Percentiles rank a stretch among this genome's conserved stretches.
These are phyloP conservation scores for Pseudotsuga menziesii DNA, from an alignment of 75 land plant species.

Conservation along the genomic window DNA sequence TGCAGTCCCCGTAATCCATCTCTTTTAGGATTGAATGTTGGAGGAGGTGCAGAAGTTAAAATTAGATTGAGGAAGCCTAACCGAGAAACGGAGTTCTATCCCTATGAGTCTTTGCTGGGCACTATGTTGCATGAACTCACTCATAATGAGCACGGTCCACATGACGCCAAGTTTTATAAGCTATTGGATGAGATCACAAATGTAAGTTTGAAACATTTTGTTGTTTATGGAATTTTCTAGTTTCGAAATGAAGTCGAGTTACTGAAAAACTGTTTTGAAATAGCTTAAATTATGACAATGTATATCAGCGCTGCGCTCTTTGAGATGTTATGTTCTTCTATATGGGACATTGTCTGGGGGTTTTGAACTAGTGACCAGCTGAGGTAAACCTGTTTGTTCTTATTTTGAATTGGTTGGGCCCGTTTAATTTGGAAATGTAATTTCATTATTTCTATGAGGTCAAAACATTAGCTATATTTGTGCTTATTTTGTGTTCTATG, in stretches of 20 bases:
- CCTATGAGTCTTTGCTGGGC: constrained; percentile 71
- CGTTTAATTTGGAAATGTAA: too few relatives aligned
- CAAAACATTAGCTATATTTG: too few relatives aligned
- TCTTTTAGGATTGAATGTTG: constrained; percentile 78
- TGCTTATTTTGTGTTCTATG: too few relatives aligned
- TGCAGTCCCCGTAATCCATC: constrained; percentile 66
- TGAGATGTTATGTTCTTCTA: background rate
- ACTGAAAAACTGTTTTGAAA: background rate
- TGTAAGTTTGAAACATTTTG: constrained; percentile 27
- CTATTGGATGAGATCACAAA: constrained; percentile 90
- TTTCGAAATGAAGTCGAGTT: background rate
- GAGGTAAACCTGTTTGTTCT: background rate
- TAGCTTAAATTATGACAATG: background rate
- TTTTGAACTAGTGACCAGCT: background rate
- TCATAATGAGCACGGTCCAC: constrained; percentile 81
- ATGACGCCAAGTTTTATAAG: constrained; percentile 84
- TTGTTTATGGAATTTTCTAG: background rate
- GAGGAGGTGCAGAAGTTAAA: constrained; percentile 70
- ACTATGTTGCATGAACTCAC: constrained; percentile 96
- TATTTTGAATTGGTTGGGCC: too few relatives aligned
- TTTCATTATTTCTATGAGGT: too few relatives aligned
- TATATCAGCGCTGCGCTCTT: background rate
- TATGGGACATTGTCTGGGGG: background rate
- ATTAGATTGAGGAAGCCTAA: constrained; percentile 67
- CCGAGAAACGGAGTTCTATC: constrained; percentile 62